Evolutionary conservation across 1,284 basidiomycete species (phyloP), one percentile per base, ranked within the genome.

Genomic region (Ceratobasidium sp.): DNA sequence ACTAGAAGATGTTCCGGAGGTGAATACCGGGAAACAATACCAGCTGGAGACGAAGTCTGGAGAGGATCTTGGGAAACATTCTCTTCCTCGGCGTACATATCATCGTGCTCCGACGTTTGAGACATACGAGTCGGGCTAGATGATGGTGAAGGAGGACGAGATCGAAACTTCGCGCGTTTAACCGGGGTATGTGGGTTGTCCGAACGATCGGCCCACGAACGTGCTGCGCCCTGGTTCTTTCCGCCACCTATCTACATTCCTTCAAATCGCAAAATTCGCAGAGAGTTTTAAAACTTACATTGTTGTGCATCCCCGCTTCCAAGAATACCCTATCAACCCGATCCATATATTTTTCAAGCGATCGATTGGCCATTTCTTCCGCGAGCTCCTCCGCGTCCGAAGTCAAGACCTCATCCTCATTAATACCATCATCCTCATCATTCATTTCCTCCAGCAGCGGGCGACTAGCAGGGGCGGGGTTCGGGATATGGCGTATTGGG

Each of bases 371-470:
- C 14, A 49, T n/a, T 9, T 60, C 23, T 36, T 71, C 67, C 9
- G 67, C 67, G 3, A 71, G 56, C 33, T 71, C 67, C 2, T 71
- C 67, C 12, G 56, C 40, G 25, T 71, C 67, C 14, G 67, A 71
- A 9, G 67, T 71, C 5, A 71, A 14, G 36, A 71, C 40, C 36
- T 71, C 67, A 9, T 71, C 67, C 3, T 69, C 66, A 23, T 21
- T 33, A n/a, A 1, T 21, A 0, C 51, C 44, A 9, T 30, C 21
- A 18, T 42, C 30, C 9, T 30, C 54, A 3, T 48, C 6, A 23
- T 60, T 53, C 18, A 33, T 3, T 36, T 18, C 30, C 14, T 49
- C n/a, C 18, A 23, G 18, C 16, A 36, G 33, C 14, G 33, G 23
- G 16, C 23, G 44, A 23, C 38, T 25, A 28, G 28, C 36, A 25